Conservation (phyloP, 495 filamentous ascomycete genomes). For the Podospora fimiseda region DNA sequence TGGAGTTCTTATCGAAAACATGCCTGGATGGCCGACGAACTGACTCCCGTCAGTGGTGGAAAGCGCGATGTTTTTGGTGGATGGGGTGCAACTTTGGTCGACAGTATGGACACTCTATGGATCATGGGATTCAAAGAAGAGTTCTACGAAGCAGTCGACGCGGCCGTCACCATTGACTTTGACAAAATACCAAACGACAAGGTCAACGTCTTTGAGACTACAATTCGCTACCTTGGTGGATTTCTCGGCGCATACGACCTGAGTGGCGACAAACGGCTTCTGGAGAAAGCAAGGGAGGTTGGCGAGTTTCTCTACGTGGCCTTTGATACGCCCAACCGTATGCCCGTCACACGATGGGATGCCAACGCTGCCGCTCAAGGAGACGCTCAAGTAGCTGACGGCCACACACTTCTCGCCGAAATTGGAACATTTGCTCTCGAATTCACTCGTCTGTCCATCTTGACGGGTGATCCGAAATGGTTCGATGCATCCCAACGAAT, state of each 20-base stretch:
- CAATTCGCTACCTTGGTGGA: conserved; percentile 73
- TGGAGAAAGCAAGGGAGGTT: conserved; percentile 75
- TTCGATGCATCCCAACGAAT: conserved; percentile 83
- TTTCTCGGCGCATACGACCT: conserved; percentile 72
- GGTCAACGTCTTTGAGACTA: conserved; percentile 73
- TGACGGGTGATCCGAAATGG: conserved; percentile 75
- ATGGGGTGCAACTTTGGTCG: conserved; percentile 91
- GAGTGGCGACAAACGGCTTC: conserved; percentile 58
- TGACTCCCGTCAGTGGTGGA: conserved; percentile 54
- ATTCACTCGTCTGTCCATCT: conserved; percentile 75
- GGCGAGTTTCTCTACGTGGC: conserved; percentile 77
- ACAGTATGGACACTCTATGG: conserved; percentile 88
- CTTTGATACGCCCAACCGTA: conserved; percentile 88
- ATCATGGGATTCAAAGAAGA: conserved; percentile 90
- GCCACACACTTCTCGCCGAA: conserved; percentile 45
- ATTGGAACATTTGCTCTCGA: conserved; percentile 75
- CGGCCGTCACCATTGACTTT: conserved; percentile 76
- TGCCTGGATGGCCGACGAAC: conserved; percentile 76
- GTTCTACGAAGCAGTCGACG: conserved; percentile 76
- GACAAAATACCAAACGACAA: conserved; percentile 52
- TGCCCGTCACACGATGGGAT: conserved; percentile 72
- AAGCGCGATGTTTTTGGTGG: conserved; percentile 72
- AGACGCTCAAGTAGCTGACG: conserved; percentile 28
- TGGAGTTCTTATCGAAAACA: conserved; percentile 72
- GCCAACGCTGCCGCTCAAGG: conserved; percentile 26